Evolutionary conservation across 306 rosid species (phyloP).

Genomic region (Vigna radiata): DNA sequence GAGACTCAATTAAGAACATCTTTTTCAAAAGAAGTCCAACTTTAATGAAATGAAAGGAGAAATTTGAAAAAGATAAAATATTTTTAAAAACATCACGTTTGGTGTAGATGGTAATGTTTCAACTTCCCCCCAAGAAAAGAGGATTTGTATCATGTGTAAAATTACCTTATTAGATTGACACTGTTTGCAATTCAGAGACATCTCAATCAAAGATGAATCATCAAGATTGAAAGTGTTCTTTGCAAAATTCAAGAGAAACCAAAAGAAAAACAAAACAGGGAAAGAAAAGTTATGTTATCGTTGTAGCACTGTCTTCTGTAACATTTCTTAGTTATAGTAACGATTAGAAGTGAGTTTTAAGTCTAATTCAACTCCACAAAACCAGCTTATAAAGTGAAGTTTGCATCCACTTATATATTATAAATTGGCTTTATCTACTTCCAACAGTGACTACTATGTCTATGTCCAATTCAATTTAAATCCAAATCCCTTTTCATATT

Average conservation of each 20-base stretch:
- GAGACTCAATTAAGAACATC: not conserved
- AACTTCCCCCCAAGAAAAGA: not conserved
- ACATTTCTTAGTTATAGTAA: no score
- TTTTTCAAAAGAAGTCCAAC: conserved; percentile 4
- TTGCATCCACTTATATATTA: no score
- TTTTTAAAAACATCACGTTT: not conserved
- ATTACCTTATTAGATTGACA: not conserved
- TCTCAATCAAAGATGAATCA: not conserved
- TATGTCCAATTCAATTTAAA: no score
- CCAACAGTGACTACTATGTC: no score
- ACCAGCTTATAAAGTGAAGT: no score
- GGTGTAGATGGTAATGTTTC: conserved; percentile 16
- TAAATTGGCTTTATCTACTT: no score
- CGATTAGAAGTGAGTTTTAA: no score
- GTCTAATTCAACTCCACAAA: no score
- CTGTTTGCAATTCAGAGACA: not conserved
- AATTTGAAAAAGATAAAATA: no score
- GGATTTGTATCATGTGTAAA: not conserved
- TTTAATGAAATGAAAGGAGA: not conserved
- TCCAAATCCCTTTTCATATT: no score
- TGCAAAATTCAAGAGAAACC: not conserved
- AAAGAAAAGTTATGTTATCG: no score
- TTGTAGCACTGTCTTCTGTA: no score
- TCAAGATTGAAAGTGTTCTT: not conserved
- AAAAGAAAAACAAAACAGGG: not conserved